phyloP scores from a whole-genome alignment of 495 filamentous ascomycete genomes.

The Penicillium antarcticum region DNA sequence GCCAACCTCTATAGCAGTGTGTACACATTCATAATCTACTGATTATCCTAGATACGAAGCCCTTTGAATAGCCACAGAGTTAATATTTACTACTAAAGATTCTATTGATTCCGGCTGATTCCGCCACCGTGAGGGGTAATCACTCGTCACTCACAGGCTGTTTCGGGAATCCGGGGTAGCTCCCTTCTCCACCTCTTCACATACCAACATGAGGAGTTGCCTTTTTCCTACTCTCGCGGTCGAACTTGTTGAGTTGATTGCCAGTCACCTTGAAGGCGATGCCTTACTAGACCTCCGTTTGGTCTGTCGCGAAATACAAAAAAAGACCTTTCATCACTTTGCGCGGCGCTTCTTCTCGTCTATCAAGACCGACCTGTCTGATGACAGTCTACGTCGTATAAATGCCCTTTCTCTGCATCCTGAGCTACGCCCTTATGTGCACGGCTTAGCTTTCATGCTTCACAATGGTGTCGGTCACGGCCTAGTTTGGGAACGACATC shows the following conservation, averaged over 20 bases:
- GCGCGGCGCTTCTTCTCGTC: conserved; percentile 22
- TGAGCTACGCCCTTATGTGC: conserved; percentile 16
- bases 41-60: too few relatives aligned
- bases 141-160: background rate
- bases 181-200: conserved; percentile 8
- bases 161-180: conserved; percentile 21
- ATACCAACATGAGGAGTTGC: background rate
- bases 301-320: conserved; percentile 21
- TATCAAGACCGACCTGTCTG: conserved; percentile 24
- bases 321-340: conserved; percentile 26
- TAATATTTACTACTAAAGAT: too few relatives aligned
- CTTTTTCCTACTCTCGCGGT: conserved; percentile 13
- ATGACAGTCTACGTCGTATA: conserved; percentile 20
- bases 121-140: conserved; percentile 22
- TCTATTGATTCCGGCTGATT: conserved; percentile 1
- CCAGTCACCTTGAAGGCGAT: conserved; percentile 4
- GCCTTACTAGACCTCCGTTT: conserved; percentile 19
- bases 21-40: too few relatives aligned
- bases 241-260: conserved; percentile 25
- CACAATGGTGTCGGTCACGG: conserved; percentile 23
- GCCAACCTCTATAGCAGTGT: too few relatives aligned
- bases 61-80: too few relatives aligned
- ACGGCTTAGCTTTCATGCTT: conserved; percentile 22
- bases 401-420: conserved; percentile 15
- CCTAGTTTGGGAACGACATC: conserved; percentile 21